Base-by-base conservation (phyloP, 169 alveolate genomes). In the Perkinsus olseni region DNA sequence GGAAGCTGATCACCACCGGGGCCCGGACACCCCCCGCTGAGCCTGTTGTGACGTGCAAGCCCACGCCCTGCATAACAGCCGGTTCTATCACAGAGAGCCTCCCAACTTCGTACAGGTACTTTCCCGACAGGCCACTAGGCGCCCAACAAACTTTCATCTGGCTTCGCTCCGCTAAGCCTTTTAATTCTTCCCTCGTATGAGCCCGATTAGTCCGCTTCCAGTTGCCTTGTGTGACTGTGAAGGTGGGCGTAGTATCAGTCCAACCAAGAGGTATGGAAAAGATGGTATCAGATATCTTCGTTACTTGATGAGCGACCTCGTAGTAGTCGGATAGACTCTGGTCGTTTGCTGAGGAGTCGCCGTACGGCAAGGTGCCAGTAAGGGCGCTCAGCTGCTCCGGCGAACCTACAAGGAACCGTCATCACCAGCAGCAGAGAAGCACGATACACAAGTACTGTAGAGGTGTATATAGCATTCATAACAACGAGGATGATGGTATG, bases 91-190 rank as follows among this genome's bases (percentile, higher is more conserved):
- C 38, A 11, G 92, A 38, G 10, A 91, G 74, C 0, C 39, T 13
- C 11, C 92, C 92, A 1, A 91, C 92, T 34, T 91, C 92, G 13
- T 37, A 20, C 31, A 91, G 38, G n/a, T 38, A 91, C 50, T 38
- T n/a, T 6, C 50, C 50, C 50, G 92, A 62, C 74, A 40, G 13
- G 0, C 92, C 92, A 36, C 92, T 40, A 0, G 39, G 50, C 0
- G 39, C 74, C 38, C 36, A 91, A 36, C 92, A 91, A 8, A 91
- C 92, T 38, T 40, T 38, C 92, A 91, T 28, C 3, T 38, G 39
- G 74, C 74, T 38, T 38, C 92, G 92, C 74, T 91, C 92, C 31
- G 74, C 74, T 31, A 91, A 38, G 3, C 92, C 92, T 38, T 91
- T 91, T 28, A 91, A 21, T 39, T 91, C 92, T 62, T 40, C 39